Evolutionary conservation across 2,329 filamentous ascomycete genomes (phyloP), one percentile per base, ranked within the genome.

Genomic region (Tricladium varicosporioides): DNA sequence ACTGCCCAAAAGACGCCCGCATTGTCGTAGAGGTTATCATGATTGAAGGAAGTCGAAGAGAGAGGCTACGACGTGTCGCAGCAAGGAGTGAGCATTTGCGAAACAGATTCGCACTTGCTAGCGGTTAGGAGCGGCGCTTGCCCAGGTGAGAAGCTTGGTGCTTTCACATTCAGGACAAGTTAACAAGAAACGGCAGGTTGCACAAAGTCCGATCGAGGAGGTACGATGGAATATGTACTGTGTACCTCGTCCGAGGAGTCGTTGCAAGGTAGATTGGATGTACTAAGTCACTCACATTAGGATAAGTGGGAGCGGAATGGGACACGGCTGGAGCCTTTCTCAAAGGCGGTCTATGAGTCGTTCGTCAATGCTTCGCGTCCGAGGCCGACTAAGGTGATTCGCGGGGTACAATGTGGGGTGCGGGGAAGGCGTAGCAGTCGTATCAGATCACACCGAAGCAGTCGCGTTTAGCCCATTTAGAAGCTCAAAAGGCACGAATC

Each of bases 11-110:
- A 53, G 61, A 51, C 59, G 63, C 62, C 60, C 62, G 62, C 62
- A 66, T 61, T 8, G 54, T 62, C 53, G 57, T 58, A n/a, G 59
- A 61, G 46, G 42, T 62, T 66, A 66, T 67, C 65, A 67, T 66
- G 63, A 46, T 60, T 46, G 51, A 46, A 14, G 48, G 18, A 47
- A 31, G 53, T 40, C 15, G 51, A 53, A 42, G 51, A 57, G 31
- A 50, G 52, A 46, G 33, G 51, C 53, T 47, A 56, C 47, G 44
- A 11, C 32, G 47, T 27, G 52, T 43, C 15, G 36, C 36, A 19
- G 27, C 15, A 47, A 22, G 42, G 42, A 51, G 42, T 14, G 45
- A 5, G 48, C 53, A 56, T 56, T 46, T 47, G 46, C 33, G 52
- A 49, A 14, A 32, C 11, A 55, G 22, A 27, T 42, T 40, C 36